Evolutionary conservation across 2,329 filamentous ascomycete species (phyloP).

Genomic region (Calonectria henricotiae): DNA sequence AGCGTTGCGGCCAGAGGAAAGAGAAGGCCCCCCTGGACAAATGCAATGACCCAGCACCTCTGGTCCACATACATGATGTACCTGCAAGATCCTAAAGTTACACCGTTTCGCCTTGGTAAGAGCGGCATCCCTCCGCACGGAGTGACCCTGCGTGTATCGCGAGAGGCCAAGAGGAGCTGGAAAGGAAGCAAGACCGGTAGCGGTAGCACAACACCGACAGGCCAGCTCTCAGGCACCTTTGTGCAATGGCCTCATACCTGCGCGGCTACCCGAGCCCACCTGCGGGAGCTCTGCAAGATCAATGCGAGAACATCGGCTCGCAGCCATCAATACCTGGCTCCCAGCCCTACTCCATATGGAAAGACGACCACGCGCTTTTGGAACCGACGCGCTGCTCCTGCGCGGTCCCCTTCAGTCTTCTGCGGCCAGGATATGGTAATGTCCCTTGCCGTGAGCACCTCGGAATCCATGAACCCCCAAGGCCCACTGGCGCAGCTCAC

Average conservation of each 20-base stretch:
- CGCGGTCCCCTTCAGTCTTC: constrained; percentile 67
- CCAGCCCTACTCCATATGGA: constrained; percentile 72
- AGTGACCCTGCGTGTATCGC: constrained; percentile 76
- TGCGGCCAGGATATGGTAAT: constrained; percentile 75
- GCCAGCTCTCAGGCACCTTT: constrained; percentile 64
- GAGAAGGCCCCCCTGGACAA: constrained; percentile 75
- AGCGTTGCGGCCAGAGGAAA: constrained; percentile 49
- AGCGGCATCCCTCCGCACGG: constrained; percentile 77
- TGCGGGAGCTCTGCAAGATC: constrained; percentile 75
- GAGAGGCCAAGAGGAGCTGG: constrained; percentile 78
- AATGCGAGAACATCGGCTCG: constrained; percentile 66
- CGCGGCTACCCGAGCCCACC: constrained; percentile 74
- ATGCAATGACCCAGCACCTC: constrained; percentile 76
- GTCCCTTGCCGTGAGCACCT: constrained; percentile 75
- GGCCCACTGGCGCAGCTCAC: constrained; percentile 75
- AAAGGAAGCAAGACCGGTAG: constrained; percentile 68
- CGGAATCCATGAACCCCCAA: constrained; percentile 76
- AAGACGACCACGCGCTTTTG: constrained; percentile 67
- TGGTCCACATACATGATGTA: constrained; percentile 79
- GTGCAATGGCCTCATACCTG: constrained; percentile 77
- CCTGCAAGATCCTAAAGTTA: constrained; percentile 78
- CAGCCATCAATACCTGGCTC: constrained; percentile 65
- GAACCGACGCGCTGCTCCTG: constrained; percentile 67
- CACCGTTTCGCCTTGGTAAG: constrained; percentile 76
- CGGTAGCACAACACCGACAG: constrained; percentile 72